phyloP scores from a whole-genome alignment of 2,329 filamentous ascomycete species.

The Penicillium brasilianum region DNA sequence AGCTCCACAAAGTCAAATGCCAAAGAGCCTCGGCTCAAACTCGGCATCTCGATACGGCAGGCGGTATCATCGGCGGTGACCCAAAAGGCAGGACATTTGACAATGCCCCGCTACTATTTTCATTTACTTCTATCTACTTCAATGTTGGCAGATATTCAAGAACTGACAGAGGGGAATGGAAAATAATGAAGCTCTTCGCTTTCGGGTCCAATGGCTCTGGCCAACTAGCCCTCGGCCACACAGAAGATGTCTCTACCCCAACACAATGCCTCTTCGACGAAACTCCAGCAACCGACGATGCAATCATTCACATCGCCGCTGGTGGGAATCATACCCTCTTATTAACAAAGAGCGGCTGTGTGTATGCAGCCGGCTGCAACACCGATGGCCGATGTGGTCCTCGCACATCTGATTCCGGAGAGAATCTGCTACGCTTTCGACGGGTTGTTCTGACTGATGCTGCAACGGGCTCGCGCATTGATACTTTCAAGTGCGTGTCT shows the following conservation, averaged over 20 bases:
- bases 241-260: conserved; percentile 71
- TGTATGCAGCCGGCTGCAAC: conserved; percentile 71
- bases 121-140: not conserved
- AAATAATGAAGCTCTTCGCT: conserved; percentile 61
- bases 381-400: conserved; percentile 51
- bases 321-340: conserved; percentile 90
- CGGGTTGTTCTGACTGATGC: conserved; percentile 32
- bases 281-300: conserved; percentile 8
- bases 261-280: conserved; percentile 63
- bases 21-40: not conserved
- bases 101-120: not conserved
- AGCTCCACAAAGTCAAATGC: not conserved
- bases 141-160: not conserved
- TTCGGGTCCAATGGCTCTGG: conserved; percentile 79
- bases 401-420: not conserved
- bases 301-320: conserved; percentile 54
- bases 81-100: not conserved
- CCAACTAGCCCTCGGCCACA: conserved; percentile 73
- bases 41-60: not conserved
- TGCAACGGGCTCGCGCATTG: conserved; percentile 15
- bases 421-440: conserved; percentile 32
- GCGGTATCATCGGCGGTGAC: conserved; percentile 6
- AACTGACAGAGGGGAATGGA: not conserved
- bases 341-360: conserved; percentile 61
- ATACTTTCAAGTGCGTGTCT: conserved; percentile 58